Evolutionary conservation across 805 yeast species (phyloP).

Genomic region (Lipomyces yamadae): DNA sequence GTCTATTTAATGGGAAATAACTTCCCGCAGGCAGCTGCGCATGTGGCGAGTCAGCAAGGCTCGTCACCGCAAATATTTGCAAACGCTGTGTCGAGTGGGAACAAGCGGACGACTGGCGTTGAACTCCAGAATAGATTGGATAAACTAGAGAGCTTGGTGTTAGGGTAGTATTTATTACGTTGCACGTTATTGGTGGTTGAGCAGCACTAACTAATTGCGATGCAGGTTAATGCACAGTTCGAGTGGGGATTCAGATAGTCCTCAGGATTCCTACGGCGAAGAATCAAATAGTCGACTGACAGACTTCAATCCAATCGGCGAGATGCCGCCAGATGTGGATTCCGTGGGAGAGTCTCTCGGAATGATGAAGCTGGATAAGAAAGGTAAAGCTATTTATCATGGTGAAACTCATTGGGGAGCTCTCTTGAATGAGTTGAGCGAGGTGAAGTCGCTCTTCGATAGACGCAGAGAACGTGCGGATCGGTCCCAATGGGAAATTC

Average conservation of each 20-base stretch:
- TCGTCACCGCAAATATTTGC: slow-evolving; percentile 17
- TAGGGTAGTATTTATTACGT: slow-evolving; percentile 31
- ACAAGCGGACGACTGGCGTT: slow-evolving; percentile 25
- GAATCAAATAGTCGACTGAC: neutral
- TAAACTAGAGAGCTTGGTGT: slow-evolving; percentile 42
- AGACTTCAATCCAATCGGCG: slow-evolving; percentile 13
- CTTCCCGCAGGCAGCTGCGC: slow-evolving; percentile 15
- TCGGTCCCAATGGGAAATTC: neutral
- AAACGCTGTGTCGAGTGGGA: slow-evolving; percentile 1
- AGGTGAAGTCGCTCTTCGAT: slow-evolving; percentile 34
- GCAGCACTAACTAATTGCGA: neutral
- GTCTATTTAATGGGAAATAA: slow-evolving; percentile 32
- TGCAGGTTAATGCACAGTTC: slow-evolving; percentile 28
- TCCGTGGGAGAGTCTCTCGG: slow-evolving; percentile 44
- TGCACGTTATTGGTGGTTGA: neutral
- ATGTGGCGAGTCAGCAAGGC: slow-evolving; percentile 18
- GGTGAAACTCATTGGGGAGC: slow-evolving; percentile 48
- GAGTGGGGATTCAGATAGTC: slow-evolving; percentile 25
- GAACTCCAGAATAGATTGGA: slow-evolving; percentile 42
- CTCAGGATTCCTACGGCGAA: slow-evolving; percentile 24
- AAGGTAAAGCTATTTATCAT: slow-evolving; percentile 45
- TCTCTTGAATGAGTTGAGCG: slow-evolving; percentile 41
- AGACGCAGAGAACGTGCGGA: slow-evolving; percentile 15
- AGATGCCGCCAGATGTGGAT: slow-evolving; percentile 29
- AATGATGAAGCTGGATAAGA: slow-evolving; percentile 44